phyloP scores from a whole-genome alignment of 257 asterid species.

The Capsicum rhomboideum region DNA sequence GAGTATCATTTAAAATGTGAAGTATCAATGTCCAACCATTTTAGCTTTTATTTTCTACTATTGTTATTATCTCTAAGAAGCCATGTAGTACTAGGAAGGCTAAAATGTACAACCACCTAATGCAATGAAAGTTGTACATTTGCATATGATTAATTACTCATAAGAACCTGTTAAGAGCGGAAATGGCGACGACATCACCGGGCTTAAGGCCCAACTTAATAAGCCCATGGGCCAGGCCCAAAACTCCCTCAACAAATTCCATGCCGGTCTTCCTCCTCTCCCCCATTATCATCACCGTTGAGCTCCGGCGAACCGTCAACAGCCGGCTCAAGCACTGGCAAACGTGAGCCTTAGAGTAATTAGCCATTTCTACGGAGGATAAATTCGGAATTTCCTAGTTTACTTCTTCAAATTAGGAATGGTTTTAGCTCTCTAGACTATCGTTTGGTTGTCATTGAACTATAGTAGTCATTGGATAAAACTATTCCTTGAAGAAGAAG shows the following conservation, averaged over 20 bases:
- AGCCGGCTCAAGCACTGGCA: slow-evolving; percentile 82
- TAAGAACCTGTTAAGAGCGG: slow-evolving; percentile 69
- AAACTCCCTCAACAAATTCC: slow-evolving; percentile 64
- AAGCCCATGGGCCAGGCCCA: slow-evolving; percentile 51
- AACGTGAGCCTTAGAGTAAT: slow-evolving; percentile 60
- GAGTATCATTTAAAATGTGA: no score
- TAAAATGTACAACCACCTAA: background rate
- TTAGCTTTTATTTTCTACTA: no score
- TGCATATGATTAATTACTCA: background rate
- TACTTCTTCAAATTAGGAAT: background rate
- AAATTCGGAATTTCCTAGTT: background rate
- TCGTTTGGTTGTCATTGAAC: background rate
- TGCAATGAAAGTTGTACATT: background rate
- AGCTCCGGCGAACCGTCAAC: slow-evolving; percentile 41
- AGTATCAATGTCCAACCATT: no score
- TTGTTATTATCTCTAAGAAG: no score
- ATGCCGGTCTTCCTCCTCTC: slow-evolving; percentile 52
- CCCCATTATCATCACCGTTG: slow-evolving; percentile 40
- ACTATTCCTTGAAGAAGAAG: background rate
- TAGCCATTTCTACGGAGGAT: slow-evolving; percentile 27
- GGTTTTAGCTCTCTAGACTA: background rate
- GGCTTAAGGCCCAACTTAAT: slow-evolving; percentile 58
- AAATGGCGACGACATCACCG: slow-evolving; percentile 78
- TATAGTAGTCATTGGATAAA: background rate
- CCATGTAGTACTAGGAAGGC: no score